phyloP scores from a whole-genome alignment of 2,329 filamentous ascomycete genomes.

The Xylariaceae sp. region DNA sequence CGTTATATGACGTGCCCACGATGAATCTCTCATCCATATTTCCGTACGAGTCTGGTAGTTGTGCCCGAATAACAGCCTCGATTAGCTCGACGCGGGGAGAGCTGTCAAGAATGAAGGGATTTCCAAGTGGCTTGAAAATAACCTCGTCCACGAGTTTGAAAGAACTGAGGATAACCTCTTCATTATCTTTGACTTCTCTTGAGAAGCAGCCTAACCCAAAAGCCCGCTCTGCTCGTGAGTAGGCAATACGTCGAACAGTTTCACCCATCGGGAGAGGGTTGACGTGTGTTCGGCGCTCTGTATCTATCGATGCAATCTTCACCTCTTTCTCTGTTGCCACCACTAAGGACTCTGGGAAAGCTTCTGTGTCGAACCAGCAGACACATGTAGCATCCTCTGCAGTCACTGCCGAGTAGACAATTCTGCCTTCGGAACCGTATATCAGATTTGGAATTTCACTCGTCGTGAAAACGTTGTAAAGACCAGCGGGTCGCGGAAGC shows the following conservation, averaged over 20 bases:
- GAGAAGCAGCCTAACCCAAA: conserved; percentile 87
- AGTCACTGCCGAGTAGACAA: conserved; percentile 91
- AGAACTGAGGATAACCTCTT: conserved; percentile 73
- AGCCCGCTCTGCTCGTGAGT: conserved; percentile 71
- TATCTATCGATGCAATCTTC: conserved; percentile 77
- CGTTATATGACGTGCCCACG: conserved; percentile 80
- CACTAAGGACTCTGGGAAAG: conserved; percentile 75
- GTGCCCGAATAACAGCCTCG: conserved; percentile 76
- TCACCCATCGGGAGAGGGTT: conserved; percentile 73
- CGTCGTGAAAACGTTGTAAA: conserved; percentile 84
- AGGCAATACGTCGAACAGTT: conserved; percentile 82
- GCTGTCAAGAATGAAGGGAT: conserved; percentile 59
- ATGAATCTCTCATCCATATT: conserved; percentile 72
- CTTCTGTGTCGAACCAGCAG: conserved; percentile 75
- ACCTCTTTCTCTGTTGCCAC: conserved; percentile 74
- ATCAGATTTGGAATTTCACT: conserved; percentile 94
- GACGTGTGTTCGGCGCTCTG: conserved; percentile 82
- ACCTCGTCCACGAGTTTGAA: conserved; percentile 90
- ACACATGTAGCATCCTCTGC: conserved; percentile 80
- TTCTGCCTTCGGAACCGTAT: conserved; percentile 80
- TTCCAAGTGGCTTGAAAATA: conserved; percentile 71
- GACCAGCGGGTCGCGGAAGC: conserved; percentile 62
- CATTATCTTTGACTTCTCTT: conserved; percentile 64
- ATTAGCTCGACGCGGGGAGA: conserved; percentile 63
- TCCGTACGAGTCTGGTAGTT: conserved; percentile 58